These are phyloP conservation scores for Fusarium sterilihyphosum DNA, from an alignment of 2,329 filamentous ascomycete species.

Conservation along the genomic window DNA sequence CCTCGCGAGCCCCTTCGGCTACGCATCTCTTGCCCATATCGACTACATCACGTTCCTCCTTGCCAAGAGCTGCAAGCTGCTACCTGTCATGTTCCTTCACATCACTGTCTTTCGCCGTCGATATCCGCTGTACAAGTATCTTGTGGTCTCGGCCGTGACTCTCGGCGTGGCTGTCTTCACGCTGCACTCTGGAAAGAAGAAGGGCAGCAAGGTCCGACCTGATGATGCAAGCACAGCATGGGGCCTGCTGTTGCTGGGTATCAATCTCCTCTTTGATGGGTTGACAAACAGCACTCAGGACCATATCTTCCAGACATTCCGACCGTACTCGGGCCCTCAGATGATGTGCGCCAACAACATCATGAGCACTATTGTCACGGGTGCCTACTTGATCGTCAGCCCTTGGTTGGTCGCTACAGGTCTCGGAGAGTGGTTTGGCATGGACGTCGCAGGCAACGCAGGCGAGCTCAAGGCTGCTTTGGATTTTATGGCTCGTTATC, in stretches of 20 bases:
- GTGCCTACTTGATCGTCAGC: slow-evolving; percentile 77
- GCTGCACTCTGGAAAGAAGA: slow-evolving; percentile 74
- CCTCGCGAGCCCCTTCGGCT: slow-evolving; percentile 94
- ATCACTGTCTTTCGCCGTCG: slow-evolving; percentile 88
- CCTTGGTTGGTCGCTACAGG: slow-evolving; percentile 80
- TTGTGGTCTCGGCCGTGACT: slow-evolving; percentile 90
- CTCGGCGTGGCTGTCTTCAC: slow-evolving; percentile 95
- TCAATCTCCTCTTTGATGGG: slow-evolving; percentile 95
- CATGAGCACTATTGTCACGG: slow-evolving; percentile 82
- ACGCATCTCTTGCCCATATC: slow-evolving; percentile 90
- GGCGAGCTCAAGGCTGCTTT: slow-evolving; percentile 84
- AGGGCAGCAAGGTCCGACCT: slow-evolving; percentile 50
- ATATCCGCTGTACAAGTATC: slow-evolving; percentile 96
- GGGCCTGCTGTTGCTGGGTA: slow-evolving; percentile 82
- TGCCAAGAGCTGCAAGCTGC: slow-evolving; percentile 96
- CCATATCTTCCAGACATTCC: slow-evolving; percentile 85
- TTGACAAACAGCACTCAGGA: slow-evolving; percentile 97
- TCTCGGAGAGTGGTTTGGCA: slow-evolving; percentile 71
- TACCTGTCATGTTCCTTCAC: slow-evolving; percentile 98
- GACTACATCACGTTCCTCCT: slow-evolving; percentile 99
- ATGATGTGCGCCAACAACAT: slow-evolving; percentile 99
- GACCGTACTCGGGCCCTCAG: slow-evolving; percentile 87
- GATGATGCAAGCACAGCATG: slow-evolving; percentile 73
- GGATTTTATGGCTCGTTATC: slow-evolving; percentile 82
- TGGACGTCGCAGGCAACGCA: slow-evolving; percentile 71